A percentile compares a stretch with the other conserved stretches of the same genome.
These are phyloP conservation scores for Cyberlindnera meyerae DNA, from an alignment of 805 yeast species.

Conservation along the genomic window DNA sequence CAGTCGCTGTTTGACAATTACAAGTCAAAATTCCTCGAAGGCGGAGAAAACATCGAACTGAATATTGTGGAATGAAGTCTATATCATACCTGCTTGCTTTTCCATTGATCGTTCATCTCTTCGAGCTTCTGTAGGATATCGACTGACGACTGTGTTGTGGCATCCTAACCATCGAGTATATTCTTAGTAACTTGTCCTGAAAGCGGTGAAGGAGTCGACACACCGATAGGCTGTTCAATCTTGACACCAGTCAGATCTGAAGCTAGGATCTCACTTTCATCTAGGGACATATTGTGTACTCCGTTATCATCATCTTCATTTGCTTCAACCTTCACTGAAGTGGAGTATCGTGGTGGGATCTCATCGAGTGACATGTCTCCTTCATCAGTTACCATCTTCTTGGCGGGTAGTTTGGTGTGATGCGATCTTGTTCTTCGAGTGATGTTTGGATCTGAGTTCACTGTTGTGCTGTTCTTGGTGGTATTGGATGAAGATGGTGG, in stretches of 20 bases:
- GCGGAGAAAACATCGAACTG: constrained; percentile 12
- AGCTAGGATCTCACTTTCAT: constrained; percentile 7
- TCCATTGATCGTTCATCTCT: no score
- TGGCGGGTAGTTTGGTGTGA: constrained; percentile 8
- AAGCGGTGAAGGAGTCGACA: constrained; percentile 9
- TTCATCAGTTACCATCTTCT: constrained; percentile 16
- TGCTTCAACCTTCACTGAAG: no score
- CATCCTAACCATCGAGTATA: no score
- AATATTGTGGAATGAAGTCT: constrained; percentile 24
- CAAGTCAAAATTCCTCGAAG: constrained; percentile 42
- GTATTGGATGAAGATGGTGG: constrained; percentile 6
- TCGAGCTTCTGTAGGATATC: no score
- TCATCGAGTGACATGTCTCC: constrained; percentile 16
- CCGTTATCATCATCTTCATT: no score
- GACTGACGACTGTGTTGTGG: no score
- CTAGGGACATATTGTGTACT: constrained; percentile 9
- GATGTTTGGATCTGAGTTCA: constrained; percentile 5
- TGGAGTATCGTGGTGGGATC: constrained; percentile 4
- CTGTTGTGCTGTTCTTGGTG: constrained; percentile 2
- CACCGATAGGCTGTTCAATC: constrained; percentile 7
- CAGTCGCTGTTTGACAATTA: constrained; percentile 60
- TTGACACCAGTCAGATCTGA: constrained; percentile 9
- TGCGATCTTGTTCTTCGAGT: constrained; percentile 18
- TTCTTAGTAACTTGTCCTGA: no score
- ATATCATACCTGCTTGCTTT: no score